These are phyloP conservation scores for Chaetoceros tenuissimus DNA, from an alignment of 108 stramenopile genomes.

Conservation along the genomic window DNA sequence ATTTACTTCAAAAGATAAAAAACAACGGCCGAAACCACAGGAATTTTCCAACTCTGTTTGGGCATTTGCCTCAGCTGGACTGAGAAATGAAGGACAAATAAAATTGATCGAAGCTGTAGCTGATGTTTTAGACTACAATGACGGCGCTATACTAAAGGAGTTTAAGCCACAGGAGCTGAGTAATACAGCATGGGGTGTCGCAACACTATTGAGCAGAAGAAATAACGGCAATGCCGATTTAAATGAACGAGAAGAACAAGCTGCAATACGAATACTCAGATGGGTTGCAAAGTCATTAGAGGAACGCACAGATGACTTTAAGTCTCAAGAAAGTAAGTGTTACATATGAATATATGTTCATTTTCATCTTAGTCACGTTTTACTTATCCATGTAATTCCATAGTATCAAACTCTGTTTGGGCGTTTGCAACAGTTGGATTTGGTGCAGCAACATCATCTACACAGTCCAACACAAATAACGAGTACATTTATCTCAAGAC, in stretches of 20 bases:
- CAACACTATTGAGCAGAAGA: constrained; percentile 48
- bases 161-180: constrained; percentile 77
- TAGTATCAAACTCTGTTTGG: constrained; percentile 41
- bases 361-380: too few relatives aligned
- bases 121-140: constrained; percentile 38
- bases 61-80: constrained; percentile 68
- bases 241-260: constrained; percentile 23
- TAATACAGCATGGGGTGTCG: constrained; percentile 69
- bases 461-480: constrained; percentile 27
- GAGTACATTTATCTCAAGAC: constrained; percentile 49
- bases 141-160: constrained; percentile 30
- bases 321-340: constrained; percentile 52
- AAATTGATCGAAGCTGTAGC: constrained; percentile 32
- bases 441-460: constrained; percentile 34
- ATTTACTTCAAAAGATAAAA: background rate
- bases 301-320: constrained; percentile 35
- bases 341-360: constrained; percentile 11
- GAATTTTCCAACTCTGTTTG: constrained; percentile 71
- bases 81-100: constrained; percentile 20
- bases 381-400: too few relatives aligned
- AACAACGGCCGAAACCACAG: constrained; percentile 23
- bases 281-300: constrained; percentile 35
- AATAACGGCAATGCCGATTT: constrained; percentile 6
- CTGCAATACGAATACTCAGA: constrained; percentile 48
- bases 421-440: constrained; percentile 71